Conservation (phyloP, 495 filamentous ascomycete genomes). For the Amniculicola lignicola region DNA sequence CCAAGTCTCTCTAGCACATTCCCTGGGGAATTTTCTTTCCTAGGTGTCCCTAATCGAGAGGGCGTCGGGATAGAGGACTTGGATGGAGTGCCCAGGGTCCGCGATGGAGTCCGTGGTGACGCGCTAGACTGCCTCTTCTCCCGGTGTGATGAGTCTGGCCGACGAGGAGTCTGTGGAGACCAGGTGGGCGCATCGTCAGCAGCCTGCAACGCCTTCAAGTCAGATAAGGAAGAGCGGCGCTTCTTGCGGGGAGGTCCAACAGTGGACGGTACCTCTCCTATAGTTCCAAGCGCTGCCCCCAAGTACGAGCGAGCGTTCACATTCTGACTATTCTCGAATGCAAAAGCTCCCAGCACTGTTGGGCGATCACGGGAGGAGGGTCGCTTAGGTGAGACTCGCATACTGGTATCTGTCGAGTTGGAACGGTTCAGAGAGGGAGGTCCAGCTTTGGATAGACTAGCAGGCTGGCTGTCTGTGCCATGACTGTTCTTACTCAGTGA, state of each 20-base stretch:
- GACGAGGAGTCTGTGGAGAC: constrained; percentile 36
- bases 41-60: constrained; percentile 34
- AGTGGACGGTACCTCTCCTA: constrained; percentile 44
- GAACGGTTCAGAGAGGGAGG: constrained; percentile 61
- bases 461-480: constrained; percentile 49
- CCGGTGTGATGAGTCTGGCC: constrained; percentile 15
- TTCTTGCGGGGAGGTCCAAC: constrained; percentile 63
- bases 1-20: constrained; percentile 28
- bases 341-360: constrained; percentile 58
- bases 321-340: constrained; percentile 40
- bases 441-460: constrained; percentile 56
- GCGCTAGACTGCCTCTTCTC: constrained; percentile 26
- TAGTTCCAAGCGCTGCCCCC: constrained; percentile 42
- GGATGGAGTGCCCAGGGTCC: constrained; percentile 22
- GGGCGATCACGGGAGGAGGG: constrained; percentile 48
- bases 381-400: constrained; percentile 46
- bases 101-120: constrained; percentile 35
- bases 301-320: constrained; percentile 50
- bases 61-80: constrained; percentile 32
- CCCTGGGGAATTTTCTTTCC: constrained; percentile 42
- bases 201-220: constrained; percentile 58
- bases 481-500: constrained; percentile 81
- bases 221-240: constrained; percentile 86
- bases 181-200: constrained; percentile 30
- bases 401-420: constrained; percentile 75